Conservation (phyloP, 2,329 filamentous ascomycete species). For the Neophaeococcomyces aloes region DNA sequence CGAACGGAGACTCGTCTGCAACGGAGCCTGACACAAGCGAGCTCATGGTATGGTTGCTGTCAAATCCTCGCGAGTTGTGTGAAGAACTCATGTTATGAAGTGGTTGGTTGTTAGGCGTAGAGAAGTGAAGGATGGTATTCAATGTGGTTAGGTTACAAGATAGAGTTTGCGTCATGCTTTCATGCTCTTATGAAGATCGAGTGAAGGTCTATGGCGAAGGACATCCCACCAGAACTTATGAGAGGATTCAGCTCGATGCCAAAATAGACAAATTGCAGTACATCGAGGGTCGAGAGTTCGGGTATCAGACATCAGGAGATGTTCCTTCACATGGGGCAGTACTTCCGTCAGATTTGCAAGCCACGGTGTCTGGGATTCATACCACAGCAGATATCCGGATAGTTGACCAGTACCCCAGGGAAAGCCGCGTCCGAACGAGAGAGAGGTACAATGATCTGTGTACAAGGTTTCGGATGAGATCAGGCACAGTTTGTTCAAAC, state of each 20-base stretch:
- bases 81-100: background rate
- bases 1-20: background rate
- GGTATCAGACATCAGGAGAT: background rate
- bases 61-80: background rate
- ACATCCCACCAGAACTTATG: background rate
- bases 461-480: too few species aligned
- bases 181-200: background rate
- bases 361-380: background rate
- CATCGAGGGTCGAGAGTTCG: background rate
- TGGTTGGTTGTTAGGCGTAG: background rate
- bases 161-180: constrained; percentile 5
- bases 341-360: background rate
- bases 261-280: background rate
- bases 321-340: background rate
- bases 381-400: too few species aligned
- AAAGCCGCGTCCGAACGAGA: too few species aligned
- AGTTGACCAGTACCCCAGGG: too few species aligned
- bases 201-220: background rate
- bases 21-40: constrained; percentile 3
- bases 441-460: too few species aligned
- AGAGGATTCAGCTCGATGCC: background rate
- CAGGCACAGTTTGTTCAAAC: too few species aligned
- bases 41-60: constrained; percentile 1
- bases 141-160: constrained; percentile 2
- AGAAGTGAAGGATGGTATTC: constrained; percentile 4